Base-by-base conservation (phyloP, 73 alveolate species). In the Diophrys sp. region DNA sequence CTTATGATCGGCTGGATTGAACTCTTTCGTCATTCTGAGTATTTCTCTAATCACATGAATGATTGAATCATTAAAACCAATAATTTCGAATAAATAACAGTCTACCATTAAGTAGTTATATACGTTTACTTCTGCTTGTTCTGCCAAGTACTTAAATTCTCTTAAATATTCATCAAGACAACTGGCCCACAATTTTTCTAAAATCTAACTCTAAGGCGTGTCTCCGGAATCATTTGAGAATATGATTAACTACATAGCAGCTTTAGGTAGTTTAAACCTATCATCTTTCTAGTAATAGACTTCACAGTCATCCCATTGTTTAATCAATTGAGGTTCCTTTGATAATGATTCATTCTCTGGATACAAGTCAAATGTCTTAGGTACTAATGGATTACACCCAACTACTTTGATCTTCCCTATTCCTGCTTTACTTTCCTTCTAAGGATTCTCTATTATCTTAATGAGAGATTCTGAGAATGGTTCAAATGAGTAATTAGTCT, bases 101-200 rank as follows among this genome's bases (percentile, higher is more conserved):
- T 74, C 75, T 14, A 69, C 67, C 31, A 70, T 11, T 18, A 44
- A 44, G 62, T 11, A 44, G 18, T 44, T 44, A 18, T 18, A 11
- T 44, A 44, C 62, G 5, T 44, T 5, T 11, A 44, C 62, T 44
- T 44, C 62, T 11, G 98, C 98, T 69, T 74, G 84, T 54, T 85
- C 77, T 33, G 98, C 98, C 95, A 90, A 76, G 86, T 96, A 96
- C 71, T 70, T 28, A 32, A 87, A 75, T 81, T 94, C 98, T 77
- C 98, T 95, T 23, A 96, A 75, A 84, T 89, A 80, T 31, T 93
- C 94, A 67, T 89, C 78, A 55, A 88, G 24, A 53, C 88, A 68
- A 18, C 34, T 73, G 33, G 80, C 81, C 92, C 92, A 85, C 14
- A 95, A 78, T 62, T 88, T 72, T 18, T 85, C 62, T 26, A 90